Evolutionary conservation across 306 rosid genomes (phyloP), one percentile per base, ranked within the genome.

Genomic region (Cicer bijugum): DNA sequence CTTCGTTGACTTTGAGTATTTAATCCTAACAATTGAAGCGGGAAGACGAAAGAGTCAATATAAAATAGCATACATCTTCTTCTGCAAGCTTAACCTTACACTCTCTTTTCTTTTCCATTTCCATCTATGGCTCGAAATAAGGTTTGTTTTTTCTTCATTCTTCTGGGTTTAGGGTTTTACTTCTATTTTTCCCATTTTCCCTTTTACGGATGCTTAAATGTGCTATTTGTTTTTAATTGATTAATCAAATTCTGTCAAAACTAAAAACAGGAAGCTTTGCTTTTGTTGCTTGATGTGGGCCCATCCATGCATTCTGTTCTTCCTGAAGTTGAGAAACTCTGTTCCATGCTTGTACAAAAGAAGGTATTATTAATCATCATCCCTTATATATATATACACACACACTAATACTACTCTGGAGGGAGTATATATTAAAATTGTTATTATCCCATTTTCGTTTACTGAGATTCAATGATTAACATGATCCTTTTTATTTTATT

Each of bases 271-370:
- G 98, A 89, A 72, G 85, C 80, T 8, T 76, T 88, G 83, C 82
- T 93, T 82, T 83, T 94, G 82, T 72, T 91, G 88, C 82, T 94
- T 80, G 97, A 94, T 84, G 96, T 91, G 70, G 93, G 98, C 1
- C 97, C 96, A 6, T 85, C 97, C 20, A 94, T 91, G 98, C 96
- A 91, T 83, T 17, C 46, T 14, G 80, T 80, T 87, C 85, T 94
- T 84, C 95, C 94, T 9, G 87, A 83, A 74, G 78, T 88, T 53
- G 91, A 94, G 86, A 93, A 80, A 64, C 89, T 86, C 46, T 88
- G 90, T 76, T 91, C 97, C 50, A 47, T 87, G 86, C 92, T 94
- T 40, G 76, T 82, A 0, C 84, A 80, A 81, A 93, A 91, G 85
- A 93, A 93, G 90, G 98, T 88, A 72, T 38, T n/a, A 40, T 15